A percentile compares a stretch with the other conserved stretches of the same genome.
Evolutionary conservation across 768 basidiomycete genomes (phyloP).

Genomic region (Melanogaster broomeanus): DNA sequence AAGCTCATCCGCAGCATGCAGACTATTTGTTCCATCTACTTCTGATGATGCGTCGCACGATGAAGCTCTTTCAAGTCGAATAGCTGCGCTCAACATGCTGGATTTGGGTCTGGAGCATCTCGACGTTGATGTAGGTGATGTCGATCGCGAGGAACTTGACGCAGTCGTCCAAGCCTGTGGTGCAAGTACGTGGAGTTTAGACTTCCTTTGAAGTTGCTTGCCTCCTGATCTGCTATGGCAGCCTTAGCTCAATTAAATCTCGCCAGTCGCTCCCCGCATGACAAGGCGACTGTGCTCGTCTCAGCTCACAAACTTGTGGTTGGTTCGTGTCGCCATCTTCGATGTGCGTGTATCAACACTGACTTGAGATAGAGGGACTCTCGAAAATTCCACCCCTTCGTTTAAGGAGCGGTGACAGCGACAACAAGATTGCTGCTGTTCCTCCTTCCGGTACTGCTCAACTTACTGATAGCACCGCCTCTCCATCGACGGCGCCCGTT

Average conservation of each 20-base stretch:
- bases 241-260: conserved; percentile 55
- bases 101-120: conserved; percentile 89
- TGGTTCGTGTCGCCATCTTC: conserved; percentile 43
- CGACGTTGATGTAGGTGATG: conserved; percentile 72
- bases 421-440: neutral
- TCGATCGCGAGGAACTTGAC: conserved; percentile 51
- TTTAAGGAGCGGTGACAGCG: conserved; percentile 61
- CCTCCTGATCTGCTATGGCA: conserved; percentile 33
- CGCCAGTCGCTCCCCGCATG: conserved; percentile 58
- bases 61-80: conserved; percentile 83
- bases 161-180: conserved; percentile 74
- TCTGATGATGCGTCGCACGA: conserved; percentile 86
- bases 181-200: conserved; percentile 54
- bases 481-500: conserved; percentile 2
- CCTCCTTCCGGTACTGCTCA: neutral
- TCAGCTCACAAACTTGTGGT: conserved; percentile 85
- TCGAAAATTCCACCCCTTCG: conserved; percentile 72
- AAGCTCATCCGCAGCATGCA: conserved; percentile 27
- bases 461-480: neutral
- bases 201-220: conserved; percentile 12
- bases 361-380: conserved; percentile 60
- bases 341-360: neutral
- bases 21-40: conserved; percentile 75
- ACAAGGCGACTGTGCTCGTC: conserved; percentile 82
- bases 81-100: conserved; percentile 89